phyloP scores from a whole-genome alignment of 108 stramenopile genomes.

The Nannochloropsis granulata region DNA sequence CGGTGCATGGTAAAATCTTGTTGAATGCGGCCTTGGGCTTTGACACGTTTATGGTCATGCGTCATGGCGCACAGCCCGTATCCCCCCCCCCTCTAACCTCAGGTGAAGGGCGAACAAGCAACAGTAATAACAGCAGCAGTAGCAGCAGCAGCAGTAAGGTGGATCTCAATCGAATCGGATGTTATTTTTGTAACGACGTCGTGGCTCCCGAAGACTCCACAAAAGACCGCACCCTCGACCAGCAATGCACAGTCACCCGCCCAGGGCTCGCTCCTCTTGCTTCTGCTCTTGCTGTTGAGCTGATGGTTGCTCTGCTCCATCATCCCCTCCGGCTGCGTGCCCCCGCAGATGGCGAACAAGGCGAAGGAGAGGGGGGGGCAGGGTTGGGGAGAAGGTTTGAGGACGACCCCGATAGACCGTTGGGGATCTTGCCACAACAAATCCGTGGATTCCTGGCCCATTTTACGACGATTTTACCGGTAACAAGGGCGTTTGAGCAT shows the following conservation, averaged over 20 bases:
- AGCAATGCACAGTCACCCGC: slow-evolving; percentile 93
- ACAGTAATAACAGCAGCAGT: background rate
- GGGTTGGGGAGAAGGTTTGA: background rate
- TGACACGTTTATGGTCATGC: slow-evolving; percentile 91
- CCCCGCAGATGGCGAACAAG: slow-evolving; percentile 1
- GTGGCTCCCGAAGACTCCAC: slow-evolving; percentile 89
- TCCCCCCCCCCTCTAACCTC: background rate
- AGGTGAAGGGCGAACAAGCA: background rate
- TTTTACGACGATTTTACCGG: slow-evolving; percentile 77
- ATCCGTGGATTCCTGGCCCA: slow-evolving; percentile 75
- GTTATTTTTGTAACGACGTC: slow-evolving; percentile 97
- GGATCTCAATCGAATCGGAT: slow-evolving; percentile 55
- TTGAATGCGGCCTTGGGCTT: slow-evolving; percentile 93
- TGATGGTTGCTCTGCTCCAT: slow-evolving; percentile 79
- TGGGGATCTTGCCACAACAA: slow-evolving; percentile 49
- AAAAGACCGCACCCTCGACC: slow-evolving; percentile 87
- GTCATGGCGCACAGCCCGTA: slow-evolving; percentile 54
- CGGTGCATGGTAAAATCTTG: slow-evolving; percentile 60
- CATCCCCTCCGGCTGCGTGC: slow-evolving; percentile 53
- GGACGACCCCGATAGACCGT: background rate
- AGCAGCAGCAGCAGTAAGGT: background rate
- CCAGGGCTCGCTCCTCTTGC: slow-evolving; percentile 95
- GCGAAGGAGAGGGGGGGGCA: background rate
- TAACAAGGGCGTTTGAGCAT: slow-evolving; percentile 62
- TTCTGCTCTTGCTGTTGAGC: slow-evolving; percentile 76